Conservation (phyloP, 2,329 filamentous ascomycete genomes). For the Alternaria infectoria region DNA sequence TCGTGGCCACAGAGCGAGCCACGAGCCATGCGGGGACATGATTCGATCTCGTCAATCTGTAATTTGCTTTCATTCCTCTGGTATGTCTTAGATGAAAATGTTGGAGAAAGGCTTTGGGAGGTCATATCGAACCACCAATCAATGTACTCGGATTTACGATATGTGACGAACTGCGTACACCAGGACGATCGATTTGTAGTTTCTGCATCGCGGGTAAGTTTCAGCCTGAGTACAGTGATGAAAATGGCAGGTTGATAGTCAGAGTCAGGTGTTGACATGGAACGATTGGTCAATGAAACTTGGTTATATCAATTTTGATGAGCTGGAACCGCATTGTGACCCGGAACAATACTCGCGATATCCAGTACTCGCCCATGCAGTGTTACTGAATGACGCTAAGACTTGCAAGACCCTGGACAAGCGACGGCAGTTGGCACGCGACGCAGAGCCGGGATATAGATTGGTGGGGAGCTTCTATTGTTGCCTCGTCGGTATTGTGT, state of each 20-base stretch:
- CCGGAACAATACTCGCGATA: constrained; percentile 24
- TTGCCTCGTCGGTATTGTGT: constrained; percentile 9
- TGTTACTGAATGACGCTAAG: constrained; percentile 13
- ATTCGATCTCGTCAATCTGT: constrained; percentile 18
- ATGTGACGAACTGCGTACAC: constrained; percentile 20
- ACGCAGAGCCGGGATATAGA: constrained; percentile 3
- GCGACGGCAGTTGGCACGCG: constrained; percentile 24
- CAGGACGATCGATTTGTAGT: constrained; percentile 18
- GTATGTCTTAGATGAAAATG: constrained; percentile 37
- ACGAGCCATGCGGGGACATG: constrained; percentile 16
- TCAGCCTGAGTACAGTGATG: constrained; percentile 33
- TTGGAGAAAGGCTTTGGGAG: constrained; percentile 17
- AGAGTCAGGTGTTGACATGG: constrained; percentile 11
- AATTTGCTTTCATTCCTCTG: constrained; percentile 27
- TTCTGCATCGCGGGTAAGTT: constrained; percentile 25
- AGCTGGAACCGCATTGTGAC: constrained; percentile 18
- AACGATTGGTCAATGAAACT: constrained; percentile 20
- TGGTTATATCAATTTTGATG: constrained; percentile 34
- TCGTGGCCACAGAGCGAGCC: constrained; percentile 17
- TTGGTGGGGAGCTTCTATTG: constrained; percentile 14
- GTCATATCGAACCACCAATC: constrained; percentile 31
- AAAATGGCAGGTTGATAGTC: constrained; percentile 22
- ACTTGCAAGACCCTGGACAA: not conserved
- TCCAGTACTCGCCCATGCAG: constrained; percentile 13
- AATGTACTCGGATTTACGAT: constrained; percentile 22